phyloP scores from a whole-genome alignment of 805 yeast genomes.

The Ogataea neopini region DNA sequence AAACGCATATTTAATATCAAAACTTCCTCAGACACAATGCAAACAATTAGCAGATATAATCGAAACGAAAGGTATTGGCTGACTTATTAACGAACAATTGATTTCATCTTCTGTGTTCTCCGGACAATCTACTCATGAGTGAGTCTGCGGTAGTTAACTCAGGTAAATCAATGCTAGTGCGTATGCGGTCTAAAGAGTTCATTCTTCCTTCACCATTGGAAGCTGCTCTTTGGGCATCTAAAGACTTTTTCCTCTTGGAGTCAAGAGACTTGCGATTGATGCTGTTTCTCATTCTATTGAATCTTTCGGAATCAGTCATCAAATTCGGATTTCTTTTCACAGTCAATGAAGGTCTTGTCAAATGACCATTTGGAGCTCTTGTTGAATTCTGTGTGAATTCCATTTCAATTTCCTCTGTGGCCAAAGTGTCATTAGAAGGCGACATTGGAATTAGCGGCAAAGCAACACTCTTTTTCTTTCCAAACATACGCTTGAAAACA shows the following conservation, averaged over 20 bases:
- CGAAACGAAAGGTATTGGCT: neutral
- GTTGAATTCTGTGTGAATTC: conserved; percentile 34
- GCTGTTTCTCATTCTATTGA: conserved; percentile 18
- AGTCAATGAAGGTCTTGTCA: conserved; percentile 34
- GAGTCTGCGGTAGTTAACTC: conserved; percentile 39
- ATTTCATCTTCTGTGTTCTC: conserved; percentile 8
- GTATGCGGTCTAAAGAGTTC: conserved; percentile 28
- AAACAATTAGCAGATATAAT: neutral
- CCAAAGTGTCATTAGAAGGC: conserved; percentile 38
- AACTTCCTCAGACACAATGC: neutral
- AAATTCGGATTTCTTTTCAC: conserved; percentile 25
- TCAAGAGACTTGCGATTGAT: conserved; percentile 25
- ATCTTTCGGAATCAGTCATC: conserved; percentile 26
- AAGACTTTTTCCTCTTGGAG: conserved; percentile 22
- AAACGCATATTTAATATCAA: neutral
- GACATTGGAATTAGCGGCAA: conserved; percentile 36
- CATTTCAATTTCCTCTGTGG: conserved; percentile 55
- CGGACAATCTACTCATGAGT: conserved; percentile 32
- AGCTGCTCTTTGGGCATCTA: conserved; percentile 27
- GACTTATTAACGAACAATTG: conserved; percentile 3
- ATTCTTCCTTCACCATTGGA: conserved; percentile 22
- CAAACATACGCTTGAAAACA: conserved; percentile 40
- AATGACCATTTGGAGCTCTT: conserved; percentile 30
- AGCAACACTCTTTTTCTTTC: conserved; percentile 24
- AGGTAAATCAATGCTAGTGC: conserved; percentile 41